Evolutionary conservation across 192 early-diverging fungal species (phyloP).

Genomic region (Backusella australiensis): DNA sequence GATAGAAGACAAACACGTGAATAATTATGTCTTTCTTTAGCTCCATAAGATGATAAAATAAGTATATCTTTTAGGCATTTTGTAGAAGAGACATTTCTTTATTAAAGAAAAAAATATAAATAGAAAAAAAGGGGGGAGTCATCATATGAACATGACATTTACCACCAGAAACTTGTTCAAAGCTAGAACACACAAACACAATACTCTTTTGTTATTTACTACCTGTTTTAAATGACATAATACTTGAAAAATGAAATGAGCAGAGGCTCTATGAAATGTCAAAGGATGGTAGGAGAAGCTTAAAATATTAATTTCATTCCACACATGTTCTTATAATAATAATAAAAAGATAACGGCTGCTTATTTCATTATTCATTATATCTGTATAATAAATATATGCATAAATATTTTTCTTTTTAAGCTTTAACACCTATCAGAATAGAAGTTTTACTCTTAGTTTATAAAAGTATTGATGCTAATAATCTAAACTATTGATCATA

Average conservation of each 20-base stretch:
- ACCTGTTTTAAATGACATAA: not conserved
- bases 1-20: not conserved
- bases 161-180: not conserved
- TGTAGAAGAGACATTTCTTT: not conserved
- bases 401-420: no score
- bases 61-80: not conserved
- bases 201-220: not conserved
- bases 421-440: not conserved
- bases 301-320: not conserved
- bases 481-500: not conserved
- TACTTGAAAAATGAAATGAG: not conserved
- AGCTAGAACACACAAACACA: not conserved
- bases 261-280: not conserved
- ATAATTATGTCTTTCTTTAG: not conserved
- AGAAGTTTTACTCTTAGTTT: not conserved
- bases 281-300: not conserved
- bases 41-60: not conserved
- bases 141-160: not conserved
- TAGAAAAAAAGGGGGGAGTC: not conserved
- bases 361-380: not conserved
- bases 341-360: not conserved
- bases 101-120: not conserved
- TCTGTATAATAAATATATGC: no score
- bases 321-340: not conserved
- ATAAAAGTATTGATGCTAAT: not conserved